A percentile compares a stretch with the other conserved stretches of the same genome.
Evolutionary conservation across 257 asterid genomes (phyloP).

Genomic region (Coffea canephora): DNA sequence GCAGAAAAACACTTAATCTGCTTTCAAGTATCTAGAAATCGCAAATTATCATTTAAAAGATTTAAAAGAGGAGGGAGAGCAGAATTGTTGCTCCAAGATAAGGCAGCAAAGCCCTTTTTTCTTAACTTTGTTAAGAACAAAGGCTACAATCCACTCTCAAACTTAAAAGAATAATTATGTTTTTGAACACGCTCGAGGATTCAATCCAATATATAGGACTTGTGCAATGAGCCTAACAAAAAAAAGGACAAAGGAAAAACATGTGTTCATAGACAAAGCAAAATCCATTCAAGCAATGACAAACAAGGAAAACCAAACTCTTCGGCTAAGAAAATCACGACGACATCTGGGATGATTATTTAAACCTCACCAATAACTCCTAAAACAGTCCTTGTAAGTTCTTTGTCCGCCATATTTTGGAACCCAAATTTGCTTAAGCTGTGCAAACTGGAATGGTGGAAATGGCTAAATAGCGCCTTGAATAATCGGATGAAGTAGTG

Average conservation of each 20-base stretch:
- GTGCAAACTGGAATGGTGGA: no score
- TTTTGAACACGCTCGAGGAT: neutral
- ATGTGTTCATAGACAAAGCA: neutral
- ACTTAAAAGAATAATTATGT: no score
- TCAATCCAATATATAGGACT: neutral
- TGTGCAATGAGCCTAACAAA: neutral
- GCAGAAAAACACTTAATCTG: no score
- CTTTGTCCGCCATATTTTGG: slow-evolving; percentile 1
- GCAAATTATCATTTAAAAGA: no score
- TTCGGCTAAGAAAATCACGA: neutral
- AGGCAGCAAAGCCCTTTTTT: no score
- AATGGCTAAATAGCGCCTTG: neutral
- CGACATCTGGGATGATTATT: neutral
- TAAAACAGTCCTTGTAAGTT: neutral
- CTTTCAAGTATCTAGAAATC: no score
- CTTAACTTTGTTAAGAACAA: no score
- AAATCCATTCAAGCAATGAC: neutral
- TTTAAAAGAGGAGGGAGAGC: no score
- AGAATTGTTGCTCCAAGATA: no score
- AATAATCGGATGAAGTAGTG: neutral
- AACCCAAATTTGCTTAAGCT: neutral
- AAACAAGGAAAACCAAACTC: neutral
- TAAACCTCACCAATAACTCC: slow-evolving; percentile 10
- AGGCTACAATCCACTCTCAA: no score
- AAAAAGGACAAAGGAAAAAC: neutral